Evolutionary conservation across 2,329 filamentous ascomycete species (phyloP).

Genomic region (Beauveria australis): DNA sequence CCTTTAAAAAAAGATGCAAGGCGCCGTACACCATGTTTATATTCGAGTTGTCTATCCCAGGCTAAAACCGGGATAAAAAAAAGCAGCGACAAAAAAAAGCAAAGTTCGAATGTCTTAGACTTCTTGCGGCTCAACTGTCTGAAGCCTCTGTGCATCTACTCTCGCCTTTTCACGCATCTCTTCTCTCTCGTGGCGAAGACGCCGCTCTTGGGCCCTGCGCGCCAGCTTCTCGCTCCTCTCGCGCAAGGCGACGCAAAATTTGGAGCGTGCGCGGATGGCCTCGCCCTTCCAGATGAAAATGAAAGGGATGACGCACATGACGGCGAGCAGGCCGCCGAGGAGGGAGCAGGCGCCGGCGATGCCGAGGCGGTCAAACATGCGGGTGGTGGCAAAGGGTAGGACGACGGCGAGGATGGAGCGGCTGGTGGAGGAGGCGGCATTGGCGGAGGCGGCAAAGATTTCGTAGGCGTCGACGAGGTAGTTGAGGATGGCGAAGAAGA

Average conservation of each 20-base stretch:
- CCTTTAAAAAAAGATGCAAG: neutral
- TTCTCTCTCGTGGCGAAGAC: slow-evolving; percentile 21
- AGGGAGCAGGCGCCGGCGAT: slow-evolving; percentile 45
- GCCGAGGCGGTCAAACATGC: slow-evolving; percentile 40
- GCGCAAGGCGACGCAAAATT: slow-evolving; percentile 54
- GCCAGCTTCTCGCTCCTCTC: slow-evolving; percentile 41
- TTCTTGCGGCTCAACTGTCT: neutral
- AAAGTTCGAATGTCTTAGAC: neutral
- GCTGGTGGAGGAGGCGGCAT: slow-evolving; percentile 74
- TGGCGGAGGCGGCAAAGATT: slow-evolving; percentile 64
- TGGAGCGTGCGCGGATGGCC: slow-evolving; percentile 45
- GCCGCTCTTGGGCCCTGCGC: slow-evolving; percentile 28
- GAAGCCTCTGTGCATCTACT: neutral
- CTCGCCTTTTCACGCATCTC: slow-evolving; percentile 17
- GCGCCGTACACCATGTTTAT: neutral
- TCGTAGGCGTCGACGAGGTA: slow-evolving; percentile 62
- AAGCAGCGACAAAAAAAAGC: neutral
- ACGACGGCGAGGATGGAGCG: slow-evolving; percentile 88
- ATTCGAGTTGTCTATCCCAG: neutral
- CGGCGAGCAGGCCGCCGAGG: slow-evolving; percentile 39
- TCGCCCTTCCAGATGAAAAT: slow-evolving; percentile 48
- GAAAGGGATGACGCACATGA: slow-evolving; percentile 44
- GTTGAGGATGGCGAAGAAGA: slow-evolving; percentile 57
- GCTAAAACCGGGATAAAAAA: neutral
- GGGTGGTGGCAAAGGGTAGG: slow-evolving; percentile 46